Base-by-base conservation (phyloP, 2,329 filamentous ascomycete genomes). In the Diaporthe ampelina region DNA sequence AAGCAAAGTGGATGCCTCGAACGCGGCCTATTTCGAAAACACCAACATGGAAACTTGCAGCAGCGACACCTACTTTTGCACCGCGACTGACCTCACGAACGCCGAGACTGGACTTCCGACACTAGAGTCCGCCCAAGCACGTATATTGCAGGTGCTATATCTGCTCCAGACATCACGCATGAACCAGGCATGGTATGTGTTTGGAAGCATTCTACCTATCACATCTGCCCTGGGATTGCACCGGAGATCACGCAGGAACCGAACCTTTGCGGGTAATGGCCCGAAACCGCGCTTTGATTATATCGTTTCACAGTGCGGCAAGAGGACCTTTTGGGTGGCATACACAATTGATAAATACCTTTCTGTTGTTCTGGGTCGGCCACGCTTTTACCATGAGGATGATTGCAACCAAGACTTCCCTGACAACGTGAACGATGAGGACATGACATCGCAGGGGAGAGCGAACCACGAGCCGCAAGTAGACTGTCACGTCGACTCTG, bases 181-280 rank as follows among this genome's bases (percentile, higher is more conserved):
- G 77, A 91, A 91, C 72, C 88, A 90, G 54, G 89, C 88, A 24
- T 91, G 90, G 89, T 91, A 89, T 77, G 83, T 87, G 2, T 91
- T 92, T 78, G 90, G 90, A 0, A 90, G 86, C 2, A 85, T 87
- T 0, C 82, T 90, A 2, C 90, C 90, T 67, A 84, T 91, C 1
- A 83, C 87, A 0, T 84, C 86, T 3, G 85, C 82, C 0, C 80
- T 89, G 1, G 86, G 87, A 21, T 70, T 78, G 8, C 77, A 77
- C n/a, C 24, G 48, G 48, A 50, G 48, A 24, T 50, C 48, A n/a
- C 48, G 48, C 48, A 50, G 48, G 11, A 50, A 24, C 15, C 19
- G 21, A 21, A 24, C 48, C 48, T 24, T 50, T 11, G 48, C 21
- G 3, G 48, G 48, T 2, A 50, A 50, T 50, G 48, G 48, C 7